Evolutionary conservation across 306 rosid species (phyloP).

Genomic region (Arachis stenosperma): DNA sequence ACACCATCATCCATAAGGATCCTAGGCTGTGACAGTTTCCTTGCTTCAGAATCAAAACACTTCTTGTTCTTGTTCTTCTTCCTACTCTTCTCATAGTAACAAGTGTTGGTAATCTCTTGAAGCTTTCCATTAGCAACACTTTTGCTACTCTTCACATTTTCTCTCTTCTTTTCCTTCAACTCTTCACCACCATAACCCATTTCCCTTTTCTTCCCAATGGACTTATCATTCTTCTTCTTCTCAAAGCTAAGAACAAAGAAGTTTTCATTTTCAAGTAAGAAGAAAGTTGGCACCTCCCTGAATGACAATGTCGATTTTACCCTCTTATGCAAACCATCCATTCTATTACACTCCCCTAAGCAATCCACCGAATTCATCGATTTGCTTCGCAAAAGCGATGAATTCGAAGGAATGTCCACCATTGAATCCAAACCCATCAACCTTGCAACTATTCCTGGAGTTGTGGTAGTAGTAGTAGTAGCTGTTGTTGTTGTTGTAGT

Average conservation of each 20-base stretch:
- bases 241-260: conserved; percentile 73
- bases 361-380: conserved; percentile 68
- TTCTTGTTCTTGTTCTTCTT: conserved; percentile 4
- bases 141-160: conserved; percentile 19
- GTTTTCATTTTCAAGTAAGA: conserved; percentile 61
- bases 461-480: conserved; percentile 38
- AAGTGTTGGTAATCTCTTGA: conserved; percentile 43
- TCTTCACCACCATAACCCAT: conserved; percentile 38
- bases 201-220: conserved; percentile 40
- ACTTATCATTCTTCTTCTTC: conserved; percentile 27
- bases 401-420: conserved; percentile 44
- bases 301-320: conserved; percentile 61
- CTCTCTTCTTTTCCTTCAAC: conserved; percentile 46
- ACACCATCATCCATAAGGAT: conserved; percentile 39
- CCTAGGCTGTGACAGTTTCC: conserved; percentile 27
- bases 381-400: conserved; percentile 52
- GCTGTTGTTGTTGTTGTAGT: conserved; percentile 34
- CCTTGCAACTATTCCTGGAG: conserved; percentile 76
- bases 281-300: conserved; percentile 62
- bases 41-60: conserved; percentile 35
- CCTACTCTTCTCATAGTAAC: not conserved
- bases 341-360: conserved; percentile 45
- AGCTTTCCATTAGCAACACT: conserved; percentile 23
- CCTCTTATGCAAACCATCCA: conserved; percentile 44
- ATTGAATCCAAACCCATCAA: conserved; percentile 82